A percentile compares a stretch with the other conserved stretches of the same genome.
Evolutionary conservation across 148 eudicot genomes (phyloP).

Genomic region (Rhododendron ovatum): DNA sequence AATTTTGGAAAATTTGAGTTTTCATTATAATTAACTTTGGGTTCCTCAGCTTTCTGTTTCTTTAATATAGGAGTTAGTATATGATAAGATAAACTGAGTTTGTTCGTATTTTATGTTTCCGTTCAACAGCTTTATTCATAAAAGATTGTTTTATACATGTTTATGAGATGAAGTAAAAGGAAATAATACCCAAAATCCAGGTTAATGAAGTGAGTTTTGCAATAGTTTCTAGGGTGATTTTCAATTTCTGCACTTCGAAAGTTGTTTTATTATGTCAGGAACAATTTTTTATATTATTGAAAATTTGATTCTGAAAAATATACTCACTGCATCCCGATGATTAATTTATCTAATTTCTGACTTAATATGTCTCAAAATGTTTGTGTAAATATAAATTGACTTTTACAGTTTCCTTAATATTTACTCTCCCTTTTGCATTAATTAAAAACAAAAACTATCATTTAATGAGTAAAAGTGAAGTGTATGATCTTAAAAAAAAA

Average conservation of each 20-base stretch:
- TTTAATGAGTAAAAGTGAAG: not conserved
- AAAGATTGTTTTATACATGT: not conserved
- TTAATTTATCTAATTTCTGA: not conserved
- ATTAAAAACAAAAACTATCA: not conserved
- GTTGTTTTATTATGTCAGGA: not conserved
- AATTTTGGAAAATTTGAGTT: not conserved
- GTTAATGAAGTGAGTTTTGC: not conserved
- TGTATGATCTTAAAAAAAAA: not conserved
- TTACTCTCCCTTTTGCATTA: not conserved
- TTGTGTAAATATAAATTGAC: not conserved
- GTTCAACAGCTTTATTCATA: not conserved
- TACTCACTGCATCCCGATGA: not conserved
- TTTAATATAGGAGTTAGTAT: not conserved
- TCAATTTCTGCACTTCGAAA: not conserved
- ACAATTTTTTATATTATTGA: no score
- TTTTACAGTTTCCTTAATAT: no score
- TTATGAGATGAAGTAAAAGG: not conserved
- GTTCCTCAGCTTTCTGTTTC: conserved; percentile 7
- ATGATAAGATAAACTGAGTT: not conserved
- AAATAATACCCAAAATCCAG: not conserved
- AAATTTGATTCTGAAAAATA: no score
- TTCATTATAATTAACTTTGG: not conserved
- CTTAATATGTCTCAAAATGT: not conserved
- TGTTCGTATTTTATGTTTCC: not conserved
- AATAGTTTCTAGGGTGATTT: not conserved